Evolutionary conservation across 495 filamentous ascomycete genomes (phyloP).

Genomic region (Tetracladium setigerum): DNA sequence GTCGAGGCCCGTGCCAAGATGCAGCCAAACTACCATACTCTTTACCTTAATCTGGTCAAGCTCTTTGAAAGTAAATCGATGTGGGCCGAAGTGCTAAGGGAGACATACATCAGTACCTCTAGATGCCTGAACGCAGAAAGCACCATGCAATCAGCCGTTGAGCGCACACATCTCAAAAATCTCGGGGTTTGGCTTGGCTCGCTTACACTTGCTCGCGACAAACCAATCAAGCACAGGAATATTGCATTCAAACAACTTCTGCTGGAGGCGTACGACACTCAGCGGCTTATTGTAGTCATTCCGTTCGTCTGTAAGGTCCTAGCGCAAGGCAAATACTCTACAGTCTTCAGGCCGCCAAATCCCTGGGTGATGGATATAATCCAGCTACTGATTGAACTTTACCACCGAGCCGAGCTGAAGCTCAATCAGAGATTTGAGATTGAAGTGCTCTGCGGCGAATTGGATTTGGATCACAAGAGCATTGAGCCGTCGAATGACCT

Average conservation of each 20-base stretch:
- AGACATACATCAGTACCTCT: conserved; percentile 82
- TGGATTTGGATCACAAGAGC: conserved; percentile 79
- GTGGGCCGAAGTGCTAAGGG: conserved; percentile 83
- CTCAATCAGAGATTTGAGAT: conserved; percentile 97
- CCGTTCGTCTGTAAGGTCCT: conserved; percentile 96
- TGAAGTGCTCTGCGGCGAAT: conserved; percentile 87
- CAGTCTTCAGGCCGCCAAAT: conserved; percentile 88
- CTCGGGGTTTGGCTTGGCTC: conserved; percentile 88
- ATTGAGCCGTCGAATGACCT: conserved; percentile 81
- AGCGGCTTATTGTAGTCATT: conserved; percentile 83
- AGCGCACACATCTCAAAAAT: conserved; percentile 85
- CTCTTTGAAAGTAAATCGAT: conserved; percentile 70
- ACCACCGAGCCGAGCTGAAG: conserved; percentile 86
- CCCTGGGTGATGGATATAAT: conserved; percentile 97
- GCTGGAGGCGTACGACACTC: conserved; percentile 83
- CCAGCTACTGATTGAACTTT: conserved; percentile 79
- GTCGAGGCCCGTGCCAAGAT: conserved; percentile 94
- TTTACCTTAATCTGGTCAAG: conserved; percentile 85
- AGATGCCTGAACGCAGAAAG: conserved; percentile 82
- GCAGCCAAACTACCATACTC: conserved; percentile 88
- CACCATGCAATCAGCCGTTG: conserved; percentile 69
- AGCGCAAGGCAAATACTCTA: conserved; percentile 72
- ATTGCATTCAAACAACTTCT: conserved; percentile 95
- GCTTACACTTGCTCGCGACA: conserved; percentile 86
- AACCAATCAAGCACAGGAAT: conserved; percentile 92